phyloP scores from a whole-genome alignment of 164 flowering plant genomes.

The Piper betle region DNA sequence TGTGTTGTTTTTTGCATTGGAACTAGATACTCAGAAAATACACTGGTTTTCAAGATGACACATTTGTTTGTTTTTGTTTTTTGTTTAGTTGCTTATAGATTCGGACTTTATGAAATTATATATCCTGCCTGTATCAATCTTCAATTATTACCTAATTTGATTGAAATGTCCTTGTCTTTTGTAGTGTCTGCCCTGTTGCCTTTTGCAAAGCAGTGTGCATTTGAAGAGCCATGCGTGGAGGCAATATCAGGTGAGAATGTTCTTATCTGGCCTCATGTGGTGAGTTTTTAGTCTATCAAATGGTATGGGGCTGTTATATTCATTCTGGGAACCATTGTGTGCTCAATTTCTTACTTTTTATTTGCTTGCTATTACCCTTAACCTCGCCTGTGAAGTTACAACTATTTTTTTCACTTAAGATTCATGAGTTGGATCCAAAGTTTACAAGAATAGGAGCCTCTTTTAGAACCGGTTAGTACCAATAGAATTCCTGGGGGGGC shows the following conservation, averaged over 20 bases:
- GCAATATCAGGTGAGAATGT: constrained; percentile 84
- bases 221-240: constrained; percentile 95
- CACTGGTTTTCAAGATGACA: too few species aligned
- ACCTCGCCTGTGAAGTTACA: not conserved
- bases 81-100: too few species aligned
- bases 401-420: too few species aligned
- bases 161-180: constrained; percentile 4
- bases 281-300: constrained; percentile 19
- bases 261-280: constrained; percentile 96
- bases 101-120: too few species aligned
- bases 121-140: not conserved
- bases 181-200: constrained; percentile 98
- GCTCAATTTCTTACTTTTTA: not conserved
- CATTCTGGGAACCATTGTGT: too few species aligned
- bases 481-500: not conserved
- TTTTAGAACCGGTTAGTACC: not conserved
- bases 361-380: not conserved
- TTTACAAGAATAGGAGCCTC: not conserved
- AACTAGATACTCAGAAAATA: too few species aligned
- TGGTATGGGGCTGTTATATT: not conserved
- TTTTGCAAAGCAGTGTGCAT: constrained; percentile 95
- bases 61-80: too few species aligned
- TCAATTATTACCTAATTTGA: not conserved
- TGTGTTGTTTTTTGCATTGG: not conserved
- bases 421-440: not conserved